A percentile compares a stretch with the other conserved stretches of the same genome.
Evolutionary conservation across 73 alveolate species (phyloP).

Genomic region (Urostyla sp.): DNA sequence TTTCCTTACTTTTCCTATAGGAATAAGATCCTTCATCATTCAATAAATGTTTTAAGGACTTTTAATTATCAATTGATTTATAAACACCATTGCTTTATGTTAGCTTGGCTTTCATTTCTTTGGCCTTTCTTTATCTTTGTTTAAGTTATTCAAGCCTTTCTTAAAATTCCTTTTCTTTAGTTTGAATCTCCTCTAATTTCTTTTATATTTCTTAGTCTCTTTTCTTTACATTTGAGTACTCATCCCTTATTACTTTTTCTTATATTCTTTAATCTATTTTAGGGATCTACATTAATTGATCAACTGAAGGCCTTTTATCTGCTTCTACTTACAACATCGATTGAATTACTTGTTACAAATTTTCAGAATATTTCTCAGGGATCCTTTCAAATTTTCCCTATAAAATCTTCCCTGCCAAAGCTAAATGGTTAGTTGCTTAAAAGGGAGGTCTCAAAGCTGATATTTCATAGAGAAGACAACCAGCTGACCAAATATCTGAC

Average conservation of each 20-base stretch:
- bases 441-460: constrained; percentile 88
- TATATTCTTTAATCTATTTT: constrained; percentile 78
- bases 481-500: constrained; percentile 91
- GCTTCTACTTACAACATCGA: constrained; percentile 77
- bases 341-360: constrained; percentile 72
- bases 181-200: constrained; percentile 3
- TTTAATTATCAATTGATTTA: constrained; percentile 15
- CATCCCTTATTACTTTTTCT: constrained; percentile 83
- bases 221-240: constrained; percentile 1
- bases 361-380: constrained; percentile 82
- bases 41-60: not conserved
- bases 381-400: constrained; percentile 83
- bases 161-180: not conserved
- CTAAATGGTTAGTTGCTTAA: constrained; percentile 82
- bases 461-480: constrained; percentile 85
- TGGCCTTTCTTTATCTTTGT: constrained; percentile 20
- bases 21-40: not conserved
- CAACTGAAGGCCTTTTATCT: constrained; percentile 76
- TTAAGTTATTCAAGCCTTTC: constrained; percentile 4
- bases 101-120: not conserved
- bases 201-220: not conserved
- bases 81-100: constrained; percentile 3
- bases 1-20: no score
- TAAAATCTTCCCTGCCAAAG: constrained; percentile 79
- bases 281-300: constrained; percentile 79